Evolutionary conservation across 2,329 filamentous ascomycete species (phyloP), one percentile per base, ranked within the genome.

Genomic region (Cladosporium sp.): DNA sequence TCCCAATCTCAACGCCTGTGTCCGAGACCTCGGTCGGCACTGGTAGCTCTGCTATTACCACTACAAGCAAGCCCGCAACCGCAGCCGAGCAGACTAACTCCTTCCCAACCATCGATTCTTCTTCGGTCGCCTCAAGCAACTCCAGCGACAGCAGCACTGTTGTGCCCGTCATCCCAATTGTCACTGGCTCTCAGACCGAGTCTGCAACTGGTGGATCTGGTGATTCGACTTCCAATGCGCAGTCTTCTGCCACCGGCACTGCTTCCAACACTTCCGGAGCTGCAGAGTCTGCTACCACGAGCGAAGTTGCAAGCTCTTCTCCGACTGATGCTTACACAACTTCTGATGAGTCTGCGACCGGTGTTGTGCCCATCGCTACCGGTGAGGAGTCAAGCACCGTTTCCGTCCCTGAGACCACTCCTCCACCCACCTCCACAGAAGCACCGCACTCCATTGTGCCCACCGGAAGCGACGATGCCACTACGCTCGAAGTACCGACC

Each of bases 401-500:
- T 2, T 54, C 62, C 12, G 56, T 45, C 3, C 19, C 57, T 2
- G 58, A 61, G 7, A 56, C 57, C 16, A 48, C 45, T 11, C 36
- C 45, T 6, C 13, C 25, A 3, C 22, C 33, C 1, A 60, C 62
- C 5, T 60, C 67, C 4, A 61, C 63, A 7, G 60, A 66, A 3
- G 59, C 62, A 19, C 62, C 67, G 19, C 59, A 61, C 11, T 72
- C 72, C n/a, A 69, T 77, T n/a, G 51, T 60, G 9, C 67, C 74
- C 1, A 78, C 69, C 9, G 74, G 70, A 13, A 73, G 71, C 8
- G 67, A 78, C 57, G 68, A 67, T 18, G 67, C 66, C 6, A 77
- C 71, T 22, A 63, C 60, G 33, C 63, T 69, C 49, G 77, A 75
- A 70, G 66, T 85, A 19, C 80, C 82, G 0, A 78, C 81, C 0